Base-by-base conservation (phyloP, 805 yeast species). In the Metschnikowia continentalis region DNA sequence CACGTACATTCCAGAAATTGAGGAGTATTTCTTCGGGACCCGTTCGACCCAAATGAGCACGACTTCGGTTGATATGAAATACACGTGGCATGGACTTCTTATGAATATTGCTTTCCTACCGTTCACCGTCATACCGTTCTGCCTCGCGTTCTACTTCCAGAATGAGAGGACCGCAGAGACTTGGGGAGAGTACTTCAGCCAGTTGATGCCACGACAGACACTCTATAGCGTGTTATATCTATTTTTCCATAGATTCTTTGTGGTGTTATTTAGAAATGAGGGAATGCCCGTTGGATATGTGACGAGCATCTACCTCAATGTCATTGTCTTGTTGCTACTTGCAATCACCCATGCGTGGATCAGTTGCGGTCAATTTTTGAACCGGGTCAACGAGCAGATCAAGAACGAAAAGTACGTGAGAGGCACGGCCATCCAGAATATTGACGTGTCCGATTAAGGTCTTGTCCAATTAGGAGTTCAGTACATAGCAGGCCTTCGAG, bases 331-430 rank as follows among this genome's bases (percentile, higher is more conserved):
- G 3, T 49, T 30, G 13, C 19, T 38, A 17, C 40, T 52, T 14
- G 23, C 49, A 14, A 11, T 46, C 19, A 33, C 43, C 3, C 44
- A 46, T n/a, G 39, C 26, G 7, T 23, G 37, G 6, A 13, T 49
- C 30, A 44, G 32, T 13, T 47, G 46, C 8, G 45, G 38, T 35
- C 46, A 22, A 22, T 20, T 49, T 30, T 45, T 57, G 44, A 17
- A 26, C 14, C 35, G 49, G 20, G 60, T 76, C 39, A 68, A 71
- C 45, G 74, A 75, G 43, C 73, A 74, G 55, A 82, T 82, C n/a
- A 80, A 78, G 59, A 79, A 79, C 51, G 83, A 81, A 56, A 73
- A 74, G 52, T 82, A 81, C 53, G 81, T 81, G 11, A 73, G 74
- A 47, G 86, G 86, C 1, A 76, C 81, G 57, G 77, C 82, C 3